phyloP scores from a whole-genome alignment of 495 filamentous ascomycete species.

The Coniosporium apollinis region DNA sequence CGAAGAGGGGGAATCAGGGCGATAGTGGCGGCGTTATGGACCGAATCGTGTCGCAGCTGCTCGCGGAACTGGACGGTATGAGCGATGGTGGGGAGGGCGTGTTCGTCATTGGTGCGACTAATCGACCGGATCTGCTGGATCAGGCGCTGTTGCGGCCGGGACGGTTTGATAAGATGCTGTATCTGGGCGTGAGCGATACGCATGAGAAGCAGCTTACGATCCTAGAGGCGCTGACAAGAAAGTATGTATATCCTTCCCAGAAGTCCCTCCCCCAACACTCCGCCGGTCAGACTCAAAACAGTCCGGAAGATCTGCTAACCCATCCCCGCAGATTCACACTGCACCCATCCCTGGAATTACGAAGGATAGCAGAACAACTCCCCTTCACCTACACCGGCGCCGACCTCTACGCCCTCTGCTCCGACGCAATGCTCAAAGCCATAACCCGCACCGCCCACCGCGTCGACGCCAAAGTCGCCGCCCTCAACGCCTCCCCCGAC shows the following conservation, averaged over 20 bases:
- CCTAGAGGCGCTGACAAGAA: conserved; percentile 82
- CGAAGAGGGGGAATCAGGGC: conserved; percentile 93
- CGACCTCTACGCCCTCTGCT: conserved; percentile 91
- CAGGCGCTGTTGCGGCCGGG: conserved; percentile 80
- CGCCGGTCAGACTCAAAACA: too few species aligned
- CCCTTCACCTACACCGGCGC: conserved; percentile 96
- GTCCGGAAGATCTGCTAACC: not conserved
- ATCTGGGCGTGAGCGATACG: conserved; percentile 87
- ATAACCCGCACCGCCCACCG: conserved; percentile 76
- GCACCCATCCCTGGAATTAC: conserved; percentile 55
- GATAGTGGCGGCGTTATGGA: conserved; percentile 99
- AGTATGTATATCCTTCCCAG: conserved; percentile 42
- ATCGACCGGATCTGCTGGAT: conserved; percentile 85
- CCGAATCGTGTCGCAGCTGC: conserved; percentile 85
- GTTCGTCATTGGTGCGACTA: conserved; percentile 95
- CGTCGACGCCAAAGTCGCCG: conserved; percentile 70
- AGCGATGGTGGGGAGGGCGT: conserved; percentile 80
- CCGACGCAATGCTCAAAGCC: conserved; percentile 96
- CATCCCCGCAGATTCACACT: conserved; percentile 53
- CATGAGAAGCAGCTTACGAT: conserved; percentile 94
- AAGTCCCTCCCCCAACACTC: too few species aligned
- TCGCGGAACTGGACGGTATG: conserved; percentile 96
- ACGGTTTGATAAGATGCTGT: conserved; percentile 97
- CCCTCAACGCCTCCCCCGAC: conserved; percentile 29
- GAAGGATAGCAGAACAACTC: conserved; percentile 52